Evolutionary conservation across 768 basidiomycete species (phyloP).

Genomic region (Lactarius evosmus): DNA sequence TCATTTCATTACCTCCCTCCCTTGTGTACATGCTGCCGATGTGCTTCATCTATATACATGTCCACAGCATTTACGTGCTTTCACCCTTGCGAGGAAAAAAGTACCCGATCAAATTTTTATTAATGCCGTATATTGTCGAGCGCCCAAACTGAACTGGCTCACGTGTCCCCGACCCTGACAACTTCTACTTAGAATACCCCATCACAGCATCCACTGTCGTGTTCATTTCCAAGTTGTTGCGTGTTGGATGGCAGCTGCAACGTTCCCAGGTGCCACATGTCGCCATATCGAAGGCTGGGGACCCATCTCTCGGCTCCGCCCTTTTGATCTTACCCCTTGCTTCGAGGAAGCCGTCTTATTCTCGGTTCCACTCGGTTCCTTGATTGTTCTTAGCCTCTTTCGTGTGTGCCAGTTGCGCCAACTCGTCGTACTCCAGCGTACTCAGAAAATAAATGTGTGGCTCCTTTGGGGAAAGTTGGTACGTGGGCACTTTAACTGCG

Average conservation of each 20-base stretch:
- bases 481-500: constrained; percentile 31
- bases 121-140: neutral
- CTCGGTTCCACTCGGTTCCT: constrained; percentile 46
- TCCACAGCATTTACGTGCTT: neutral
- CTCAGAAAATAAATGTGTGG: constrained; percentile 45
- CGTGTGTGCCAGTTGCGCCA: constrained; percentile 37
- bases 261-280: constrained; percentile 36
- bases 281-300: constrained; percentile 64
- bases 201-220: neutral
- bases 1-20: neutral
- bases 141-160: neutral
- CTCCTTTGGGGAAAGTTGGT: constrained; percentile 67
- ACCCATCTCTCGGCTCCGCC: constrained; percentile 52
- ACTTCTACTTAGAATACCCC: neutral
- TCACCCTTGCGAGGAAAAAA: neutral
- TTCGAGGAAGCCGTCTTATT: constrained; percentile 74
- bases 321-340: constrained; percentile 78
- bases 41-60: neutral
- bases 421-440: constrained; percentile 35
- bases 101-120: neutral
- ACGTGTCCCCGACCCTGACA: neutral
- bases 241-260: neutral
- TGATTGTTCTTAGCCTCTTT: constrained; percentile 44
- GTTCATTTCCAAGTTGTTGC: neutral
- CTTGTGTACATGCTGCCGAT: neutral